Base-by-base conservation (phyloP, 2,329 filamentous ascomycete genomes). In the Monosporascus ibericus region DNA sequence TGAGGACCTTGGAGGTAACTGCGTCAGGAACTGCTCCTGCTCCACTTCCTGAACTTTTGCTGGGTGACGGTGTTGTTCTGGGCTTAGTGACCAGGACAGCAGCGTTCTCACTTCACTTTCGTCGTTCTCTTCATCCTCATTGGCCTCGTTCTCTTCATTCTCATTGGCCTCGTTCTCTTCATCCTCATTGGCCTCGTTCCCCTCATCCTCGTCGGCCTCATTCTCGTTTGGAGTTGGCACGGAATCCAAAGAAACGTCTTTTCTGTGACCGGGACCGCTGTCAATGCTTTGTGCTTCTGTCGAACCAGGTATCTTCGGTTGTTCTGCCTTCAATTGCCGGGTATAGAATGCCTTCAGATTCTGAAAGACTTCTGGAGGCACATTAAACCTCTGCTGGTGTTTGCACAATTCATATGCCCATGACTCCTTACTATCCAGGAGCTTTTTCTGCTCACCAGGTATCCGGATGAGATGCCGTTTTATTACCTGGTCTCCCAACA, bases 381-480 rank as follows among this genome's bases (percentile, higher is more conserved):
- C 58, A 48, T 68, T 69, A 47, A 65, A 66, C n/a, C 57, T 56
- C 42, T 55, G 56, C 1, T 61, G 51, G 3, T 54, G 52, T 34
- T 50, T 49, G 25, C 56, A 52, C 5, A 63, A 56, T 17, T 52
- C 49, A 48, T 60, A 50, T 40, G 62, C 66, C 71, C 70, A 73
- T 6, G 69, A 77, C 17, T 74, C 68, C 6, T 66, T 55, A 11
- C 69, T 63, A 6, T 75, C 70, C 1, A 86, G 65, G 5, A 85
- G 66, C 8, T 68, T 58, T 44, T 65, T 61, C 58, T 86, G 83
- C 17, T 77, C 70, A 25, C 63, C 67, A 2, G 76, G 71, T 49
- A 81, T 76, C 24, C 60, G 67, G 34, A 77, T 63, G 57, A 78
- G 73, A 44, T 60, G 65, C 18, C 66, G 68, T 30, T 67, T 64